phyloP scores from a whole-genome alignment of 1,139 yeast species.

The Geotrichum candidum region DNA sequence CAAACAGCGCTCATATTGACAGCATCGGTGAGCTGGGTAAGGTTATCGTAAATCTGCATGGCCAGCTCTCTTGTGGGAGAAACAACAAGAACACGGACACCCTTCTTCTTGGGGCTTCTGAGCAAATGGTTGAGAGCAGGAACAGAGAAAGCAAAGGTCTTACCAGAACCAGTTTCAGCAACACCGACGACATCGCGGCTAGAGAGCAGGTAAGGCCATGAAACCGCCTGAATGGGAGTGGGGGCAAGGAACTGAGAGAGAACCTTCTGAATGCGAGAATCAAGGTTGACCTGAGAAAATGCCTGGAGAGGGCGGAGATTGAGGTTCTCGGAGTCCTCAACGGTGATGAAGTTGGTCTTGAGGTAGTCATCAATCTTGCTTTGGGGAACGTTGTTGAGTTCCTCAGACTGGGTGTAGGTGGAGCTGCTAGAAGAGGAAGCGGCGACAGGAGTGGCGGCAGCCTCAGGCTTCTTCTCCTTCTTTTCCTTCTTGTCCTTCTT shows the following conservation, averaged over 20 bases:
- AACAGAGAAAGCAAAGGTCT: constrained; percentile 94
- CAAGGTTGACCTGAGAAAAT: constrained; percentile 58
- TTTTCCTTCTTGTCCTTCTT: constrained; percentile 45
- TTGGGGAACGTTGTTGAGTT: constrained; percentile 35
- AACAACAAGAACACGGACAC: constrained; percentile 71
- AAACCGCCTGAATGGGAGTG: constrained; percentile 92
- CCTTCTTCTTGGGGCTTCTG: constrained; percentile 32
- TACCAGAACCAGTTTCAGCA: constrained; percentile 98
- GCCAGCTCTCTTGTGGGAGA: constrained; percentile 98
- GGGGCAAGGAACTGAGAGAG: constrained; percentile 77
- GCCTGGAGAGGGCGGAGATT: constrained; percentile 63
- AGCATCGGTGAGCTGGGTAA: constrained; percentile 57
- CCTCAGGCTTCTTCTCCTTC: constrained; percentile 28
- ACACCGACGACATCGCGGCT: constrained; percentile 92
- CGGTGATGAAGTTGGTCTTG: constrained; percentile 65
- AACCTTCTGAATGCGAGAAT: constrained; percentile 49
- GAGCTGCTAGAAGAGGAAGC: background rate
- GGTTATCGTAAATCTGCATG: constrained; percentile 83
- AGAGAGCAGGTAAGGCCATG: constrained; percentile 87
- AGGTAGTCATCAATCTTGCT: constrained; percentile 57
- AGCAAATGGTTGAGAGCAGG: constrained; percentile 80
- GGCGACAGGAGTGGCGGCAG: constrained; percentile 1
- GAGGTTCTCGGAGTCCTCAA: constrained; percentile 56
- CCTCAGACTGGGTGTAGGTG: constrained; percentile 12
- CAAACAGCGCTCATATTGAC: constrained; percentile 70